A percentile compares a stretch with the other conserved stretches of the same genome.
phyloP scores from a whole-genome alignment of 1,284 basidiomycete species.

The Malassezia japonica region DNA sequence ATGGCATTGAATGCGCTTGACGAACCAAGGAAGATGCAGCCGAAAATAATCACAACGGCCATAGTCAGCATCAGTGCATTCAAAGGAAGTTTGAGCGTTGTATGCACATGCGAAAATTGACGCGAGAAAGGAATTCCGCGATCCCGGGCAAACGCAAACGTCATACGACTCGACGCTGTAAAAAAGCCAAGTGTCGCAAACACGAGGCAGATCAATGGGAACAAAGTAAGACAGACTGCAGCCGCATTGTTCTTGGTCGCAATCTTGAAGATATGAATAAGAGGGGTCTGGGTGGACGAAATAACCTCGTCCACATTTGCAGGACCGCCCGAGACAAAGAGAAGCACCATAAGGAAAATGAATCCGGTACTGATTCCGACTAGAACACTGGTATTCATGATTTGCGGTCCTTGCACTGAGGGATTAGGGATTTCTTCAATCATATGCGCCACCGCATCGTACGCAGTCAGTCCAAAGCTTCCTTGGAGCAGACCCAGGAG shows the following conservation, averaged over 20 bases:
- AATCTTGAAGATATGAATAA: conserved; percentile 60
- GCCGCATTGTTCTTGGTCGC: conserved; percentile 57
- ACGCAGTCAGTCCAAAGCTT: conserved; percentile 48
- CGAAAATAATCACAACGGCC: conserved; percentile 47
- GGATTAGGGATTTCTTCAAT: conserved; percentile 61
- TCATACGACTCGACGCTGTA: conserved; percentile 59
- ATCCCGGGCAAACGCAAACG: conserved; percentile 64
- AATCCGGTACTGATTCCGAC: conserved; percentile 58
- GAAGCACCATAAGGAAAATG: conserved; percentile 60
- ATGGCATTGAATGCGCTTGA: conserved; percentile 54
- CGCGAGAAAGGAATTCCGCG: conserved; percentile 57
- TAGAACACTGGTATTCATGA: conserved; percentile 58
- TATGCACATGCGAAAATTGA: conserved; percentile 54
- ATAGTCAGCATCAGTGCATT: conserved; percentile 57
- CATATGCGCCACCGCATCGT: conserved; percentile 48
- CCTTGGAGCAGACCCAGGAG: conserved; percentile 51
- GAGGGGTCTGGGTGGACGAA: conserved; percentile 56
- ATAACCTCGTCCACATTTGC: conserved; percentile 57
- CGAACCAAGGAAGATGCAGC: conserved; percentile 53
- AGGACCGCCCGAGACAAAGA: conserved; percentile 55
- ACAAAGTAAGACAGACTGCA: conserved; percentile 55
- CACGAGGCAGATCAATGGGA: conserved; percentile 50
- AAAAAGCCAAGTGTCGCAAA: conserved; percentile 32
- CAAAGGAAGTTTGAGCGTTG: conserved; percentile 41
- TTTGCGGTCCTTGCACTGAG: conserved; percentile 55